phyloP scores from a whole-genome alignment of 225 moss, liverwort and hornwort species.

The Straminergon stramineum region DNA sequence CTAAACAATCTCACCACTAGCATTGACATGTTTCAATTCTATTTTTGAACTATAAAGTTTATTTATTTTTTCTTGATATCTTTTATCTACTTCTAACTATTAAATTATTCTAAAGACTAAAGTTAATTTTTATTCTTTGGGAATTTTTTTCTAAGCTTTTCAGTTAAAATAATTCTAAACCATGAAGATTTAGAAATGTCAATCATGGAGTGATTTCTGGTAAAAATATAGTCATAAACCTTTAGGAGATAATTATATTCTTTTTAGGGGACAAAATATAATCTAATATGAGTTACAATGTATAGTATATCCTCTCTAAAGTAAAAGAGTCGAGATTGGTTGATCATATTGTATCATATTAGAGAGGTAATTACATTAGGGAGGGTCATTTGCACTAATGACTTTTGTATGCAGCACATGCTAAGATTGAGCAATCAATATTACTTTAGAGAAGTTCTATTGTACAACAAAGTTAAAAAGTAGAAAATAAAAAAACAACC shows the following conservation, averaged over 20 bases:
- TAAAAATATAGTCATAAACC: too few relatives aligned
- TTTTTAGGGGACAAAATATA: background rate
- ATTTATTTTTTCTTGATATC: background rate
- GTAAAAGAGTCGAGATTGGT: too few relatives aligned
- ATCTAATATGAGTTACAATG: background rate
- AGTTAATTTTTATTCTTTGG: background rate
- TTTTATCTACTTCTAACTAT: background rate
- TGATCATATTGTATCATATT: too few relatives aligned
- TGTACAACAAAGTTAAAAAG: too few relatives aligned
- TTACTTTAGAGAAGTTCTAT: too few relatives aligned
- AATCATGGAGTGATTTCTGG: background rate
- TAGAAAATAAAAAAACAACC: too few relatives aligned
- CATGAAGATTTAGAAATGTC: background rate
- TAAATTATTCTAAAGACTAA: background rate
- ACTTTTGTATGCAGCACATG: too few relatives aligned
- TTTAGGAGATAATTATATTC: too few relatives aligned
- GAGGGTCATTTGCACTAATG: too few relatives aligned
- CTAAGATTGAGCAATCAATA: too few relatives aligned
- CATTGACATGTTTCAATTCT: background rate
- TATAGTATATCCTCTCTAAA: too few relatives aligned
- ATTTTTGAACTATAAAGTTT: background rate
- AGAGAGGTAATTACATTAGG: too few relatives aligned
- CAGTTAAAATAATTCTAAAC: background rate
- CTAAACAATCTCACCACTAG: background rate
- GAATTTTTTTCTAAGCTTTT: background rate